Evolutionary conservation across 352 stramenopile genomes (phyloP).

Genomic region (Bremia lactucae): DNA sequence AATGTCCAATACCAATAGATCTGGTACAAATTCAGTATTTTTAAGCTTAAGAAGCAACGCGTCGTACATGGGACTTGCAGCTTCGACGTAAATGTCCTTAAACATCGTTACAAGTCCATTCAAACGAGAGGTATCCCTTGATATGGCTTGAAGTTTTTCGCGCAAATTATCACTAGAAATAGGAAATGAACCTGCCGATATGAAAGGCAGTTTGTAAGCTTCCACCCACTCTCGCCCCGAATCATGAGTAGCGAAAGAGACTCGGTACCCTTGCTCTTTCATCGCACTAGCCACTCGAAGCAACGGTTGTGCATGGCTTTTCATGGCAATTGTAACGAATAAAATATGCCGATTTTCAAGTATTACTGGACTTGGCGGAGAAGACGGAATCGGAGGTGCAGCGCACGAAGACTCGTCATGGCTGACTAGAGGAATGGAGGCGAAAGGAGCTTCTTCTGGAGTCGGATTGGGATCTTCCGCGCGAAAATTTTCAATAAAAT

Average conservation of each 20-base stretch:
- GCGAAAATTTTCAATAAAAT: slow-evolving; percentile 4
- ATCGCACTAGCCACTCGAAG: slow-evolving; percentile 71
- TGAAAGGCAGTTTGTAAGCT: slow-evolving; percentile 42
- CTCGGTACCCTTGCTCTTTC: slow-evolving; percentile 52
- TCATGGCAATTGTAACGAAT: slow-evolving; percentile 77
- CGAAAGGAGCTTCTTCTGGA: slow-evolving; percentile 2
- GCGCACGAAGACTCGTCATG: slow-evolving; percentile 11
- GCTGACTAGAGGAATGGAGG: slow-evolving; percentile 9
- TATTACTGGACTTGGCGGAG: slow-evolving; percentile 6
- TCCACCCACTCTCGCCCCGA: slow-evolving; percentile 63
- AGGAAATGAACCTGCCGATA: slow-evolving; percentile 65
- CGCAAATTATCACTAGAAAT: slow-evolving; percentile 64
- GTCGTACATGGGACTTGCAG: slow-evolving; percentile 70
- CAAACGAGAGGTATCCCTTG: slow-evolving; percentile 73
- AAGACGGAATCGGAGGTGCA: neutral
- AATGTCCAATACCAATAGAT: slow-evolving; percentile 75
- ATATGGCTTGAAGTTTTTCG: slow-evolving; percentile 66
- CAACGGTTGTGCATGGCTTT: slow-evolving; percentile 65
- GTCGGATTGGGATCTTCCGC: slow-evolving; percentile 2
- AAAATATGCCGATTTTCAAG: slow-evolving; percentile 41
- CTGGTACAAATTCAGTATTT: slow-evolving; percentile 17
- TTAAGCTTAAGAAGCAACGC: slow-evolving; percentile 44
- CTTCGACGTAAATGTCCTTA: slow-evolving; percentile 78
- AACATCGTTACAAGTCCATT: slow-evolving; percentile 83
- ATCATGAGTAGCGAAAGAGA: slow-evolving; percentile 79